Percentiles rank a stretch among this genome's conserved stretches.
phyloP scores from a whole-genome alignment of 495 filamentous ascomycete genomes.

The Apodospora peruviana region DNA sequence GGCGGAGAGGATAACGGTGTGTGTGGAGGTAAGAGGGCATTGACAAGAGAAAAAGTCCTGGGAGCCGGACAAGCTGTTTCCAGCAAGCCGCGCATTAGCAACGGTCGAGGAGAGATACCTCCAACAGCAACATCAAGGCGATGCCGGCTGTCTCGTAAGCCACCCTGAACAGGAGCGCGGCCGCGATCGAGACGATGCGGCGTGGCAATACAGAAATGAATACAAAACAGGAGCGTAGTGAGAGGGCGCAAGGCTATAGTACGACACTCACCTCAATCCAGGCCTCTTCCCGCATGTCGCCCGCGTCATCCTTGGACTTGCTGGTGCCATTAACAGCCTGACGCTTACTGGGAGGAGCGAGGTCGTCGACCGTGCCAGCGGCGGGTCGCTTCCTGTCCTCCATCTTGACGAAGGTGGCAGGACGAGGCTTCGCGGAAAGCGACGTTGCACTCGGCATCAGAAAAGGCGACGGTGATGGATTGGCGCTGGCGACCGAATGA shows the following conservation, averaged over 20 bases:
- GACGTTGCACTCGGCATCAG: slow-evolving; percentile 79
- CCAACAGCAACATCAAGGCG: slow-evolving; percentile 20
- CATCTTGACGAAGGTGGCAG: slow-evolving; percentile 73
- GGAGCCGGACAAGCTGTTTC: slow-evolving; percentile 31
- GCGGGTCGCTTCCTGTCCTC: slow-evolving; percentile 94
- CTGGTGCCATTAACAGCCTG: slow-evolving; percentile 74
- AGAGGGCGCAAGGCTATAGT: slow-evolving; percentile 16
- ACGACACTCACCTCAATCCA: slow-evolving; percentile 71
- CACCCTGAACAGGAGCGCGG: slow-evolving; percentile 9
- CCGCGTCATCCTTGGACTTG: slow-evolving; percentile 64
- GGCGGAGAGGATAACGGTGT: slow-evolving; percentile 20
- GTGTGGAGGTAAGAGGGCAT: slow-evolving; percentile 13
- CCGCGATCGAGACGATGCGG: slow-evolving; percentile 2
- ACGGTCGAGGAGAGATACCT: slow-evolving; percentile 31
- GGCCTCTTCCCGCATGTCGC: slow-evolving; percentile 74
- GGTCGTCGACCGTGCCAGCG: slow-evolving; percentile 64
- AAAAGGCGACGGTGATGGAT: slow-evolving; percentile 28
- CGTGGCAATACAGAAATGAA: slow-evolving; percentile 8
- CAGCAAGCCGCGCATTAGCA: slow-evolving; percentile 47
- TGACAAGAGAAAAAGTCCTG: slow-evolving; percentile 22
- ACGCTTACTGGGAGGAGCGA: slow-evolving; percentile 78
- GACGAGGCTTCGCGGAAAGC: slow-evolving; percentile 62
- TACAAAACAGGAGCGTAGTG: slow-evolving; percentile 1
- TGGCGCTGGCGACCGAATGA: not conserved
- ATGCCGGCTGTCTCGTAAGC: slow-evolving; percentile 15